Conservation (phyloP, 257 asterid genomes). For the Plectranthus barbatus region DNA sequence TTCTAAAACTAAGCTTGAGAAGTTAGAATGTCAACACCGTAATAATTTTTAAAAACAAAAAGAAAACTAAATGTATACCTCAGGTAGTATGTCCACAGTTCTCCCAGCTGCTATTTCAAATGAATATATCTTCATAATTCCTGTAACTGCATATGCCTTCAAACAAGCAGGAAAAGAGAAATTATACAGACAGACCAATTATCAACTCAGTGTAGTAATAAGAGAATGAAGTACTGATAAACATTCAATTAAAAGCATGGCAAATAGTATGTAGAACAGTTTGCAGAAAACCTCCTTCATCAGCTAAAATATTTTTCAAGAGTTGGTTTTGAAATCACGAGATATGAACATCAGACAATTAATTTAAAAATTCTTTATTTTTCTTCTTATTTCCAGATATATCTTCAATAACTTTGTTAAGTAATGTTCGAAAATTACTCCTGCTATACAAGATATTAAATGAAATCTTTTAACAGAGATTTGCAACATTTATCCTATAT, state of each 20-base stretch:
- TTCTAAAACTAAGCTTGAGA: too few relatives aligned
- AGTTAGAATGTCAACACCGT: constrained; percentile 4
- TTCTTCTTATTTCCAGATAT: neutral
- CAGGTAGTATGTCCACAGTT: constrained; percentile 75
- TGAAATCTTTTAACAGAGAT: neutral
- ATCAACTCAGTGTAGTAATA: too few relatives aligned
- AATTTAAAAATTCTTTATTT: neutral
- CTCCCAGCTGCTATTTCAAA: constrained; percentile 95
- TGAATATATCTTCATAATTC: constrained; percentile 82
- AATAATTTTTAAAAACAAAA: too few relatives aligned
- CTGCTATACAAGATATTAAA: constrained; percentile 4
- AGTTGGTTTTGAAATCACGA: neutral
- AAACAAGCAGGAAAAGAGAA: constrained; percentile 22
- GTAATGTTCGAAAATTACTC: neutral
- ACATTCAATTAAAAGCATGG: neutral
- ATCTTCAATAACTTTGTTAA: neutral
- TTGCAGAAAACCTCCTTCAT: constrained; percentile 7
- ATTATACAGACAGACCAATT: constrained; percentile 1
- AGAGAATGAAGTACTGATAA: too few relatives aligned
- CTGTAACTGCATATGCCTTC: constrained; percentile 88
- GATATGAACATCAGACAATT: constrained; percentile 8
- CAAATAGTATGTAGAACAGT: neutral
- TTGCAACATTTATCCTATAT: neutral
- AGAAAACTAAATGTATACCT: constrained; percentile 41
- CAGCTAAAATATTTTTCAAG: neutral